These are phyloP conservation scores for Ogataea wickerhamii DNA, from an alignment of 805 yeast species.

Conservation along the genomic window DNA sequence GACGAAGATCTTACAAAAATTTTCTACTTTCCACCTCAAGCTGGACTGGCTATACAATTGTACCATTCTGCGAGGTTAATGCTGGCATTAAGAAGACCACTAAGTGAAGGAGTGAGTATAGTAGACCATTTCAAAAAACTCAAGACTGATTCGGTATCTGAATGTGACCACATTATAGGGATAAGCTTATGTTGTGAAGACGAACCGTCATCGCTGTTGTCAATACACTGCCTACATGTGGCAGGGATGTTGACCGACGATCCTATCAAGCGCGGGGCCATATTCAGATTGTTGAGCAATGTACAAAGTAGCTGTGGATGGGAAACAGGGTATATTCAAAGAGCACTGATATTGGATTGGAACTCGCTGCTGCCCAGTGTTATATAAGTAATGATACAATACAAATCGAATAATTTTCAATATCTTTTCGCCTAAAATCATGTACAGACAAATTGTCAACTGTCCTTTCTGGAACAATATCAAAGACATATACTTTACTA, in stretches of 20 bases:
- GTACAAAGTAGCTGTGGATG: conserved; percentile 10
- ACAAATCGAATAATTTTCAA: too few relatives aligned
- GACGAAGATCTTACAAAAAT: conserved; percentile 5
- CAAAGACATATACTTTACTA: too few relatives aligned
- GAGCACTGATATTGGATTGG: conserved; percentile 5
- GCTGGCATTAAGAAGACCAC: conserved; percentile 7
- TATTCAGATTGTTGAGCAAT: conserved; percentile 3
- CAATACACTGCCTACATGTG: conserved; percentile 12
- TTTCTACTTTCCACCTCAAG: conserved; percentile 10
- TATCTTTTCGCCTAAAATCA: too few relatives aligned
- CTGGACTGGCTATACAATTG: conserved; percentile 12
- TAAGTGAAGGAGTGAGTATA: background rate
- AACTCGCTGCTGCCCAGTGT: background rate
- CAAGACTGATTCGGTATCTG: background rate
- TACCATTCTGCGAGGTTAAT: conserved; percentile 11
- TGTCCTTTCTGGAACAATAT: too few relatives aligned
- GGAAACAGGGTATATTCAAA: conserved; percentile 7
- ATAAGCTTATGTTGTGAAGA: conserved; percentile 13
- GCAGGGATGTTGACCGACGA: conserved; percentile 11
- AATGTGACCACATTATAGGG: conserved; percentile 12
- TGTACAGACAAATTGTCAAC: too few relatives aligned
- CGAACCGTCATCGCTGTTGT: conserved; percentile 8
- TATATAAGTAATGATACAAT: too few relatives aligned
- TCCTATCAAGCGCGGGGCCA: conserved; percentile 3
- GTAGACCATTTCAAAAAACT: conserved; percentile 4